Evolutionary conservation across 148 eudicot species (phyloP).

Genomic region (Spergularia bocconei): DNA sequence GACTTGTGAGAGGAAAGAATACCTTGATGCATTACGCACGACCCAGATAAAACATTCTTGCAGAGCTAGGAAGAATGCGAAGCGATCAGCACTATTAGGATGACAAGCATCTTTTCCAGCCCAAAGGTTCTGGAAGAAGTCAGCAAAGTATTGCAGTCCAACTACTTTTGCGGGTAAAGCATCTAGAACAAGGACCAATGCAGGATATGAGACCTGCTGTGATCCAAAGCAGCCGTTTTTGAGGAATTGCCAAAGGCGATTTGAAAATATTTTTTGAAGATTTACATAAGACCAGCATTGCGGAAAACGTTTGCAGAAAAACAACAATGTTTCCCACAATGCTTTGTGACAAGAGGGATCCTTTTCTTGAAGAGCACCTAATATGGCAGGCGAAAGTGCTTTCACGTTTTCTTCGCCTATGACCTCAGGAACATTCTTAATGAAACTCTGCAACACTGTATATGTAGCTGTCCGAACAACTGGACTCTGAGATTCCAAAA

Average conservation of each 20-base stretch:
- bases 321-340: slow-evolving; percentile 79
- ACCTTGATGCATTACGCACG: slow-evolving; percentile 72
- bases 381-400: slow-evolving; percentile 57
- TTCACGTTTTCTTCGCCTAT: slow-evolving; percentile 65
- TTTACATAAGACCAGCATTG: slow-evolving; percentile 65
- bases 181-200: slow-evolving; percentile 69
- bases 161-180: slow-evolving; percentile 54
- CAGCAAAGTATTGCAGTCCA: slow-evolving; percentile 56
- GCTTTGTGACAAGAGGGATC: slow-evolving; percentile 81
- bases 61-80: slow-evolving; percentile 62
- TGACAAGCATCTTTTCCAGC: slow-evolving; percentile 62
- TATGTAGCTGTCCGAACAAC: slow-evolving; percentile 79
- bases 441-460: slow-evolving; percentile 62
- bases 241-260: slow-evolving; percentile 74
- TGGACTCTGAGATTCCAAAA: slow-evolving; percentile 65
- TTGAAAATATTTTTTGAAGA: slow-evolving; percentile 58
- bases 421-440: slow-evolving; percentile 70
- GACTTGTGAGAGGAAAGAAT: slow-evolving; percentile 16
- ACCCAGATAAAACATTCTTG: slow-evolving; percentile 79
- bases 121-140: slow-evolving; percentile 80
- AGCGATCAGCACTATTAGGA: slow-evolving; percentile 50
- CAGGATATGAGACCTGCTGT: slow-evolving; percentile 89
- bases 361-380: slow-evolving; percentile 86
- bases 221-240: slow-evolving; percentile 94
- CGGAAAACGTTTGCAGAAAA: slow-evolving; percentile 61